phyloP scores from a whole-genome alignment of 805 yeast genomes.

The Yarrowia alimentaria region DNA sequence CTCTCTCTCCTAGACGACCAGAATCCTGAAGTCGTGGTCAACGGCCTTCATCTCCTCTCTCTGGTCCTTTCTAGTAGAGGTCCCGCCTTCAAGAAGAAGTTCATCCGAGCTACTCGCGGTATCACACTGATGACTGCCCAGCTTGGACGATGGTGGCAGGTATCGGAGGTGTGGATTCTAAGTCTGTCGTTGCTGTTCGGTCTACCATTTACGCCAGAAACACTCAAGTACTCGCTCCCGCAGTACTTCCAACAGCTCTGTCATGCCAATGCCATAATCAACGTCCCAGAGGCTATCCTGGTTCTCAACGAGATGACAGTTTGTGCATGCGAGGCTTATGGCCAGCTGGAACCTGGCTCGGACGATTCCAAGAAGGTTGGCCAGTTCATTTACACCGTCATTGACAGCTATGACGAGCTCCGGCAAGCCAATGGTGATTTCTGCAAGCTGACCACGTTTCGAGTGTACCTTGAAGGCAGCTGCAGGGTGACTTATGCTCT shows the following conservation, averaged over 20 bases:
- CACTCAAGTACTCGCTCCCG: not conserved
- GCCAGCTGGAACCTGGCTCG: not conserved
- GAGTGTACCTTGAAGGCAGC: slow-evolving; percentile 14
- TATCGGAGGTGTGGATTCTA: slow-evolving; percentile 44
- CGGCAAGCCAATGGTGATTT: slow-evolving; percentile 12
- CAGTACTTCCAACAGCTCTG: slow-evolving; percentile 4
- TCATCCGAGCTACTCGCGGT: slow-evolving; percentile 52
- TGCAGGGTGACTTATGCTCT: slow-evolving; percentile 11
- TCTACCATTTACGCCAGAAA: slow-evolving; percentile 35
- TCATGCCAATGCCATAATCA: slow-evolving; percentile 2
- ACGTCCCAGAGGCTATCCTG: slow-evolving; percentile 23
- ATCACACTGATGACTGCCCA: slow-evolving; percentile 48
- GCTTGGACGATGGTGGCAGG: slow-evolving; percentile 50
- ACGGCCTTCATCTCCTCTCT: slow-evolving; percentile 48
- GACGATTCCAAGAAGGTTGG: slow-evolving; percentile 1
- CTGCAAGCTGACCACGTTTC: slow-evolving; percentile 15
- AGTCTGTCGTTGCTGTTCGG: slow-evolving; percentile 39
- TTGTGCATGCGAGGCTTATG: slow-evolving; percentile 12
- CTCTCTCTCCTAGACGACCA: slow-evolving; percentile 51
- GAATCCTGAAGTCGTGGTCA: slow-evolving; percentile 41
- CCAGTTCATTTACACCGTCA: not conserved
- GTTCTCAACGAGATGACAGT: slow-evolving; percentile 18
- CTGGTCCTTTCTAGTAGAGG: slow-evolving; percentile 51
- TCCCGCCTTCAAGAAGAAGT: slow-evolving; percentile 47
- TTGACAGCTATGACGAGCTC: slow-evolving; percentile 20